Evolutionary conservation across 2,329 filamentous ascomycete genomes (phyloP).

Genomic region (Rutstroemia sp.): DNA sequence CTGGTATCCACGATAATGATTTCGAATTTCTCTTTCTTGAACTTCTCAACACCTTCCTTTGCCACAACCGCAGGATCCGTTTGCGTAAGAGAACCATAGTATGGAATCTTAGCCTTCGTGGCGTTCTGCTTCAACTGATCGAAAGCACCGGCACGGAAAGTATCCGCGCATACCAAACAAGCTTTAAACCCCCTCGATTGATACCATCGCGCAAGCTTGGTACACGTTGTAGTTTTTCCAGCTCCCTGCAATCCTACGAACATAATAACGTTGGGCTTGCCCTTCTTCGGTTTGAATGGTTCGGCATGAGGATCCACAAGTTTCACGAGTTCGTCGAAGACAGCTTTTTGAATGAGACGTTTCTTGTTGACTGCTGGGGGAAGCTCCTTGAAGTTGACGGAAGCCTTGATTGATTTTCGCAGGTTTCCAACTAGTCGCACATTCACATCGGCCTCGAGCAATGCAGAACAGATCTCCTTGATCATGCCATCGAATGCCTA

Average conservation of each 20-base stretch:
- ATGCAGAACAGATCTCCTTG: slow-evolving; percentile 93
- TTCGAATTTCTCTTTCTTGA: slow-evolving; percentile 97
- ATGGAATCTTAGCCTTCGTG: slow-evolving; percentile 97
- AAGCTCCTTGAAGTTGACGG: slow-evolving; percentile 92
- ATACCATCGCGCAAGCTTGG: slow-evolving; percentile 92
- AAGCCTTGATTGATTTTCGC: slow-evolving; percentile 82
- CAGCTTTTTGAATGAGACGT: slow-evolving; percentile 92
- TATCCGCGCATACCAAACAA: slow-evolving; percentile 94
- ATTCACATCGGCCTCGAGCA: slow-evolving; percentile 96
- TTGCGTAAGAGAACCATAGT: slow-evolving; percentile 94
- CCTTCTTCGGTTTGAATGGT: slow-evolving; percentile 94
- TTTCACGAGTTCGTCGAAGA: slow-evolving; percentile 93
- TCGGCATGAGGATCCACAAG: slow-evolving; percentile 94
- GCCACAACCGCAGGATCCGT: slow-evolving; percentile 92
- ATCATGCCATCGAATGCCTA: slow-evolving; percentile 96
- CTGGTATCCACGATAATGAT: slow-evolving; percentile 98
- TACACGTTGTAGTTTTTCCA: slow-evolving; percentile 97
- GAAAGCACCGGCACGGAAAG: slow-evolving; percentile 95
- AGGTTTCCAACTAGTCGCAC: slow-evolving; percentile 86
- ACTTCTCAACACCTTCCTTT: slow-evolving; percentile 93
- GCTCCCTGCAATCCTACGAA: slow-evolving; percentile 97
- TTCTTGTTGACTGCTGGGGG: slow-evolving; percentile 95
- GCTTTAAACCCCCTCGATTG: slow-evolving; percentile 87
- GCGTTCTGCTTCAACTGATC: slow-evolving; percentile 99
- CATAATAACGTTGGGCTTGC: slow-evolving; percentile 96